Evolutionary conservation across 371 early-diverging fungal genomes (phyloP), one percentile per base, ranked within the genome.

Genomic region (Circinella minor): DNA sequence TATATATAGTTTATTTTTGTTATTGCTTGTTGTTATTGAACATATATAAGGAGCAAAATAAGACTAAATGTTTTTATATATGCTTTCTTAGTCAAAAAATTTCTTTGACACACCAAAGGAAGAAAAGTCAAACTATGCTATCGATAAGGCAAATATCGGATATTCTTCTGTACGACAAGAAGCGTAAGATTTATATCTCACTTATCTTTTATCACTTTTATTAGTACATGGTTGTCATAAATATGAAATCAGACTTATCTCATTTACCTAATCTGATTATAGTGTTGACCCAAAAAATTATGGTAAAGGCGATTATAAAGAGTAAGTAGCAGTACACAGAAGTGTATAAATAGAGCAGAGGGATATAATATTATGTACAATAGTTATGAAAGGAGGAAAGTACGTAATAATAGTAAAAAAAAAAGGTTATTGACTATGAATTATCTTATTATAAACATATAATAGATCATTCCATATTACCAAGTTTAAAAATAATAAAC

Each of bases 301-400:
- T 66, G 74, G 67, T 17, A 65, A 72, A 15, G 85, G 85, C 4
- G 86, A 86, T 71, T 65, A 75, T 71, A 86, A 86, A 75, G 86
- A 86, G 83, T 83, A 78, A 65, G 70, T 37, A 7, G 1, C 37
- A 17, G 10, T 18, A 13, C 5, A 57, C 18, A 11, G 27, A 34
- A 37, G 57, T 18, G 3, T 8, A n/a, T n/a, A 51, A 51, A n/a
- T 8, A 15, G 51, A 51, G 51, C 4, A 51, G 15, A 51, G n/a
- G 51, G 51, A 7, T 8, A 13, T 2, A 51, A 6, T 14, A 1
- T 4, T 9, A 43, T 27, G 27, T 27, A 27, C 27, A 27, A 27
- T 27, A 27, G 2, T 43, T 43, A 6, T 43, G 0, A 43, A n/a
- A 51, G 51, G 51, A n/a, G 5, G 1, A 15, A 15, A 17, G 51